These are phyloP conservation scores for Backusella sp. DNA, from an alignment of 192 early-diverging fungal genomes.

Conservation along the genomic window DNA sequence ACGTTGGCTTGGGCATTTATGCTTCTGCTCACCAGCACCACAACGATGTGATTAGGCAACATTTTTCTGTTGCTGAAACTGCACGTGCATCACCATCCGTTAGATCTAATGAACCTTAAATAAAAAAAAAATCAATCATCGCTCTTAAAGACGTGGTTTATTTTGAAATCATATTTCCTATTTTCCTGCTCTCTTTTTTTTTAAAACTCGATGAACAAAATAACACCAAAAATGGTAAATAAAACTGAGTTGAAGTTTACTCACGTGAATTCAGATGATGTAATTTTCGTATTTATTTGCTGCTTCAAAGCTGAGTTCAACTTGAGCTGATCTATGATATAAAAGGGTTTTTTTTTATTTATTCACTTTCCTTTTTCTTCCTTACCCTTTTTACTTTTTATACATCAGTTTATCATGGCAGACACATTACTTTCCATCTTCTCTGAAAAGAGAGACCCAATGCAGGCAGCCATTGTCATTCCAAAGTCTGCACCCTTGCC, in stretches of 20 bases:
- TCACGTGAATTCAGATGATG: conserved; percentile 5
- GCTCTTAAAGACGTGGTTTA: not conserved
- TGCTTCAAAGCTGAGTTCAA: not conserved
- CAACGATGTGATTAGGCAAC: conserved; percentile 35
- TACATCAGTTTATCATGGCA: conserved; percentile 11
- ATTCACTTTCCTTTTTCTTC: not conserved
- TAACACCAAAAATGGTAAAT: not conserved
- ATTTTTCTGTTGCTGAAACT: conserved; percentile 9
- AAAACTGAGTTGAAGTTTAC: not conserved
- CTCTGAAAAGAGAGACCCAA: conserved; percentile 9
- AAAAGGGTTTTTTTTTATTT: not conserved
- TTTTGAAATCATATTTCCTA: not conserved
- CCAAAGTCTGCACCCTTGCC: conserved; percentile 25
- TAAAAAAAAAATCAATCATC: not conserved
- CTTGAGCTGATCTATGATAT: not conserved
- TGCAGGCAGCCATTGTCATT: conserved; percentile 36
- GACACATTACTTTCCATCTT: conserved; percentile 38
- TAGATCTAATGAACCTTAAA: conserved; percentile 1
- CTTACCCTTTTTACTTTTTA: not conserved
- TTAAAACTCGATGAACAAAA: not conserved
- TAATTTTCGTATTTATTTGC: not conserved
- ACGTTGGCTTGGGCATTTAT: conserved; percentile 35
- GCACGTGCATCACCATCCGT: not conserved
- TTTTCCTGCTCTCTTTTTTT: not conserved
- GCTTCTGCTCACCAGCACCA: conserved; percentile 38